Evolutionary conservation across 495 filamentous ascomycete species (phyloP).

Genomic region (Penicillium desertorum): DNA sequence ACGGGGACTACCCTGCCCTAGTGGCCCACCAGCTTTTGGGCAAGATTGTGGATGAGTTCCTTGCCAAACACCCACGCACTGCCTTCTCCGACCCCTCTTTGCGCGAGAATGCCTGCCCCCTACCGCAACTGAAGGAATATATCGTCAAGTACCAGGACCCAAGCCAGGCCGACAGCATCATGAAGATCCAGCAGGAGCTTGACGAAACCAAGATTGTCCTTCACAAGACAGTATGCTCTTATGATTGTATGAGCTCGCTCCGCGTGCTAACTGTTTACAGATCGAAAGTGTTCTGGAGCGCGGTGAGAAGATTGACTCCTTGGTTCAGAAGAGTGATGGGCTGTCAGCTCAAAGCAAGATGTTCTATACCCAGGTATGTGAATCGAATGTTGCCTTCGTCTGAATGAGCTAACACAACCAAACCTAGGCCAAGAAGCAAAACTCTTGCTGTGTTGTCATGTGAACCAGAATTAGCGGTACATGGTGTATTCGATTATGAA

Average conservation of each 20-base stretch:
- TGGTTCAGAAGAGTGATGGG: slow-evolving; percentile 86
- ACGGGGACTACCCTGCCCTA: slow-evolving; percentile 83
- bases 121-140: slow-evolving; percentile 75
- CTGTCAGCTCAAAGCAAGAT: slow-evolving; percentile 89
- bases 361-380: slow-evolving; percentile 78
- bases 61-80: slow-evolving; percentile 71
- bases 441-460: slow-evolving; percentile 88
- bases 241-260: background rate
- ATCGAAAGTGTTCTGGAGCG: slow-evolving; percentile 86
- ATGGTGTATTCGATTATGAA: background rate
- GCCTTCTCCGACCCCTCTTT: slow-evolving; percentile 55
- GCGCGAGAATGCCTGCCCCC: slow-evolving; percentile 42
- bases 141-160: slow-evolving; percentile 89
- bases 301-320: slow-evolving; percentile 81
- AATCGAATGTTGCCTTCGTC: background rate
- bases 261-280: slow-evolving; percentile 14
- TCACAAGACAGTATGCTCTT: slow-evolving; percentile 69
- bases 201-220: slow-evolving; percentile 98
- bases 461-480: slow-evolving; percentile 30
- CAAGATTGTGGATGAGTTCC: slow-evolving; percentile 92
- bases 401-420: background rate
- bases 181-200: slow-evolving; percentile 94
- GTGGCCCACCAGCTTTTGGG: slow-evolving; percentile 93
- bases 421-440: slow-evolving; percentile 87
- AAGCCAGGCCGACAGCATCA: slow-evolving; percentile 80